phyloP scores from a whole-genome alignment of 495 filamentous ascomycete species.

The Chlorociboria aeruginascens region DNA sequence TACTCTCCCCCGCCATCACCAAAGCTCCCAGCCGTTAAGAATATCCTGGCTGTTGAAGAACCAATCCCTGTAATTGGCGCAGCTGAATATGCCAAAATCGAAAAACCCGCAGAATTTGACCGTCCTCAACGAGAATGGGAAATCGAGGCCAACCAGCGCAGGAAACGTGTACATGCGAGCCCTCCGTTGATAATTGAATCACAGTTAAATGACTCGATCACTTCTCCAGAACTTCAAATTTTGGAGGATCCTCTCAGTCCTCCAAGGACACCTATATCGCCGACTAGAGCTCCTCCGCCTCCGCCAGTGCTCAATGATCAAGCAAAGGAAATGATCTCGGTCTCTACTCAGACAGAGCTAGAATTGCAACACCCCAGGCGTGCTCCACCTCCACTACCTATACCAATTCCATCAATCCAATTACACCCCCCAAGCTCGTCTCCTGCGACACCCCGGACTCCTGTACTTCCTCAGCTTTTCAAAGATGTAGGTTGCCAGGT shows the following conservation, averaged over 20 bases:
- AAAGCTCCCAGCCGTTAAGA: conserved; percentile 24
- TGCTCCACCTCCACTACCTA: conserved; percentile 24
- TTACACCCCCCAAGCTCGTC: conserved; percentile 44
- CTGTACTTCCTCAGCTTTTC: conserved; percentile 37
- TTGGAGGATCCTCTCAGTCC: conserved; percentile 53
- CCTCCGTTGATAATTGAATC: conserved; percentile 30
- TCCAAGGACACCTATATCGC: conserved; percentile 51
- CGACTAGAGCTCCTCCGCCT: conserved; percentile 29
- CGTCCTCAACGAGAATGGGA: conserved; percentile 37
- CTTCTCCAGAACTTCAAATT: conserved; percentile 64
- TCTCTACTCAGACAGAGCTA: conserved; percentile 64
- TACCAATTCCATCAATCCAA: conserved; percentile 46
- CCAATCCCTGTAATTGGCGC: conserved; percentile 28
- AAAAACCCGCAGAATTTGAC: conserved; percentile 26
- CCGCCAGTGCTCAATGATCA: conserved; percentile 25
- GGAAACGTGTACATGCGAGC: conserved; percentile 45
- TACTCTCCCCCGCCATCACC: conserved; percentile 75
- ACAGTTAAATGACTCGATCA: conserved; percentile 36
- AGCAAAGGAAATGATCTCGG: conserved; percentile 33
- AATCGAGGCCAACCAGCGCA: conserved; percentile 58
- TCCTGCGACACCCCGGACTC: conserved; percentile 41
- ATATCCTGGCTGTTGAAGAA: conserved; percentile 17
- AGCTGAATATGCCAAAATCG: conserved; percentile 18
- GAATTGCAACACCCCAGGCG: conserved; percentile 19
- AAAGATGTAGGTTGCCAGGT: conserved; percentile 48